phyloP scores from a whole-genome alignment of 2,329 filamentous ascomycete species.

The Cadophora sp. region DNA sequence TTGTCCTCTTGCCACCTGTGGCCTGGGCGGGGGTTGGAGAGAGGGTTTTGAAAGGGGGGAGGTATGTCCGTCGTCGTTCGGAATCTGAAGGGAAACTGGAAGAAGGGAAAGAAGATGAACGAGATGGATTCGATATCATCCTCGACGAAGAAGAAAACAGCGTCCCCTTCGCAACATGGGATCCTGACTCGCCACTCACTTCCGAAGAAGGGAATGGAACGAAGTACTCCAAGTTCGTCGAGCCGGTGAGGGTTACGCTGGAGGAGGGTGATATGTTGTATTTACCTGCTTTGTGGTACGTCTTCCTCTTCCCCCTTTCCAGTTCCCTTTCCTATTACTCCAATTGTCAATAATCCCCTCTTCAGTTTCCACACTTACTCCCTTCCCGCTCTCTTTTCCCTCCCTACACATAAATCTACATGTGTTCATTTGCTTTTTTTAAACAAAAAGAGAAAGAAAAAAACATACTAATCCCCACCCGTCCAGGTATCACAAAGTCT shows the following conservation, averaged over 20 bases:
- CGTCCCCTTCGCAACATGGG: conserved; percentile 77
- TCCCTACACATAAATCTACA: too few species aligned
- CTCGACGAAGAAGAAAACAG: conserved; percentile 45
- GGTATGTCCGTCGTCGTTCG: conserved; percentile 58
- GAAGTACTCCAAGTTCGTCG: conserved; percentile 63
- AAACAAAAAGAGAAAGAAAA: too few species aligned
- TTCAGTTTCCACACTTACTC: too few species aligned
- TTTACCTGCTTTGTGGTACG: conserved; percentile 79
- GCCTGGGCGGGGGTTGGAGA: conserved; percentile 75
- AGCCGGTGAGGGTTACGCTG: conserved; percentile 71
- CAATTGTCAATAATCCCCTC: too few species aligned
- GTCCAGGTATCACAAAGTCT: conserved; percentile 78
- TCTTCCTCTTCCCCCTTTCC: conserved; percentile 14
- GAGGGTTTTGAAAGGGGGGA: conserved; percentile 59
- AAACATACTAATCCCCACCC: too few species aligned
- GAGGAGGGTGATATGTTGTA: conserved; percentile 82
- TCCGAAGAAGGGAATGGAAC: conserved; percentile 52
- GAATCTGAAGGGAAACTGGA: conserved; percentile 26
- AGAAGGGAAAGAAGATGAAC: not conserved
- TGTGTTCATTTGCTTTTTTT: too few species aligned
- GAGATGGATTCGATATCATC: conserved; percentile 11
- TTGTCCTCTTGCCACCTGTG: conserved; percentile 75
- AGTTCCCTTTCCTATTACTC: not conserved
- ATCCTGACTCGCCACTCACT: conserved; percentile 60
- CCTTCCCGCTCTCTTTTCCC: too few species aligned